Evolutionary conservation across 371 early-diverging fungal species (phyloP).

Genomic region (Apophysomyces sp.): DNA sequence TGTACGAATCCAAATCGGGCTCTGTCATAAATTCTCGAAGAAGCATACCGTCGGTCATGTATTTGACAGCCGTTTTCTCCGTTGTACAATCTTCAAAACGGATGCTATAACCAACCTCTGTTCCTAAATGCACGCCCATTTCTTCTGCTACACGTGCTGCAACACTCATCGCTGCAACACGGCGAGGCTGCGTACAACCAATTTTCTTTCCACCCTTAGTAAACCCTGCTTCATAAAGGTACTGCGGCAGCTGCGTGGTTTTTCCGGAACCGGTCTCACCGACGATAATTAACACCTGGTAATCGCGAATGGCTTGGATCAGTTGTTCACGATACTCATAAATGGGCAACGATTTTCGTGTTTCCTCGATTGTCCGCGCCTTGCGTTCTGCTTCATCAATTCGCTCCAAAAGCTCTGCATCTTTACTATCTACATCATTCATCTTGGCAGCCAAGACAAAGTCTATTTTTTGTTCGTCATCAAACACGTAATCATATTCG

Average conservation of each 20-base stretch:
- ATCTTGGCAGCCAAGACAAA: conserved; percentile 82
- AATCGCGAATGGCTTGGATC: conserved; percentile 81
- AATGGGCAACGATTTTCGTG: conserved; percentile 92
- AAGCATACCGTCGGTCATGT: conserved; percentile 99
- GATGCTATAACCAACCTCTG: conserved; percentile 97
- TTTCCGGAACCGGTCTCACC: conserved; percentile 99
- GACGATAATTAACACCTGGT: conserved; percentile 89
- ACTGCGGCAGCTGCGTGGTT: conserved; percentile 99
- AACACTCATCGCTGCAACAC: conserved; percentile 99
- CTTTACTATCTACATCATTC: conserved; percentile 56
- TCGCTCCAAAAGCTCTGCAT: conserved; percentile 58
- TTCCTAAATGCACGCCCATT: conserved; percentile 90
- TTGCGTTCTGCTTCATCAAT: conserved; percentile 73
- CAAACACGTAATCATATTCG: conserved; percentile 94
- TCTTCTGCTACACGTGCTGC: conserved; percentile 97
- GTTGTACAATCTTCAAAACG: conserved; percentile 97
- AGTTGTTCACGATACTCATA: conserved; percentile 82
- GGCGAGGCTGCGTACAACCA: conserved; percentile 99
- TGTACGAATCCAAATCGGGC: conserved; percentile 91
- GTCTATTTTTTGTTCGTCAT: conserved; percentile 88
- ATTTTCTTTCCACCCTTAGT: conserved; percentile 86
- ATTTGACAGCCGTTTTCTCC: conserved; percentile 95
- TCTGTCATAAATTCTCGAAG: conserved; percentile 98
- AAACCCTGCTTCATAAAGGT: conserved; percentile 94
- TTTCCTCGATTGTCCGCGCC: conserved; percentile 79